Base-by-base conservation (phyloP, 192 early-diverging fungal species). In the Rhizophagus clarus region DNA sequence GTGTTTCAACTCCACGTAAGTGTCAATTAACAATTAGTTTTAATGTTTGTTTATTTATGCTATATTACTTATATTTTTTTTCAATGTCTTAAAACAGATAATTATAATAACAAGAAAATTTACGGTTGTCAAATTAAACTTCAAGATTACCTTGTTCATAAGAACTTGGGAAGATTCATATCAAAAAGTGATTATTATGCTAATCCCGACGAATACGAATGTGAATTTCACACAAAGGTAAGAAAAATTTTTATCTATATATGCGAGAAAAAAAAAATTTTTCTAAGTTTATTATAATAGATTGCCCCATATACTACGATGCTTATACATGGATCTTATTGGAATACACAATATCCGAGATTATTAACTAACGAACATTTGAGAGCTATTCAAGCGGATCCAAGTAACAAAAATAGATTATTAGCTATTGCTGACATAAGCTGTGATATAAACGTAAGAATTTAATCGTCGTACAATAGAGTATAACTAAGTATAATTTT, bases 291-390 rank as follows among this genome's bases (percentile, higher is more conserved):
- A 15, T 24, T 47, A 69, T 67, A 63, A n/a, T 82, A 93, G 83
- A 91, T 99, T 83, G 97, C 97, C 5, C 98, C 98, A 2, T 96
- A 97, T 80, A 92, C 95, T 17, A 91, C 92, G 15, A 90, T 96
- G 83, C 85, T 98, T 28, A 86, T 97, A 68, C 98, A 97, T 74
- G 98, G 97, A 37, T 95, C 96, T 45, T 99, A 96, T 87, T 99
- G 98, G 98, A 93, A 96, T 81, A 73, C 84, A 20, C 85, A 89
- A 67, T 97, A 88, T 83, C 98, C 98, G 40, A 93, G 96, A 14
- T 84, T 99, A 64, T 82, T 99, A 80, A 96, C 95, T n/a, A 95
- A 88, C 22, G 87, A 90, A 64, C 96, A 99, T 72, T 85, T 95
- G n/a, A 84, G 83, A 26, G 74, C 88, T 20, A 88, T 98, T 56